These are phyloP conservation scores for Venturiaceae sp. DNA, from an alignment of 2,329 filamentous ascomycete genomes.

Conservation along the genomic window DNA sequence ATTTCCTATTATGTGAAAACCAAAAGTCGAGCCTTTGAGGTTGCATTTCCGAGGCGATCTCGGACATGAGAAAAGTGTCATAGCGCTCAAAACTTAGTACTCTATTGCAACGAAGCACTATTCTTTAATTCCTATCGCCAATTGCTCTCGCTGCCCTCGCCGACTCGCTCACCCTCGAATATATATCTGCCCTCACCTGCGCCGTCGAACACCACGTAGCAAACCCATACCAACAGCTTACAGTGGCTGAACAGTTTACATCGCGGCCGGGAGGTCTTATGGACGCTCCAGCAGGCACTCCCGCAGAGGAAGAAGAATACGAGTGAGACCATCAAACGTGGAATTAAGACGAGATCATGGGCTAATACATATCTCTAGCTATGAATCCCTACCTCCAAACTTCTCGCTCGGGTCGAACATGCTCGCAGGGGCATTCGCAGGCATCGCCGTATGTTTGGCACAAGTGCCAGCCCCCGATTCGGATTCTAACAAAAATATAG, in stretches of 20 bases:
- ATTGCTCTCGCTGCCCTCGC: not conserved
- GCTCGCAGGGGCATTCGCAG: constrained; percentile 91
- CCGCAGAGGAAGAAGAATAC: constrained; percentile 24
- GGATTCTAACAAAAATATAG: constrained; percentile 35
- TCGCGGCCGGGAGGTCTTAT: constrained; percentile 8
- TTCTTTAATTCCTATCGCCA: not conserved
- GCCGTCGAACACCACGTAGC: not conserved
- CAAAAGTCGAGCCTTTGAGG: not conserved
- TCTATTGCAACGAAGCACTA: too few relatives aligned
- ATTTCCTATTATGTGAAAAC: not conserved
- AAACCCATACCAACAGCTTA: not conserved
- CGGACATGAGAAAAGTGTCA: not conserved
- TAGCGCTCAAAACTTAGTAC: too few relatives aligned
- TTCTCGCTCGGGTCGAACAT: constrained; percentile 93
- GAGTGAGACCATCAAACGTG: constrained; percentile 19
- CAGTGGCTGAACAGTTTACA: not conserved
- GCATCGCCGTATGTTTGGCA: constrained; percentile 66
- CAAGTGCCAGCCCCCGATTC: constrained; percentile 8
- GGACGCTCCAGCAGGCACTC: constrained; percentile 8
- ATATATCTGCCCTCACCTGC: not conserved
- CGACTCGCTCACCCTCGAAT: not conserved
- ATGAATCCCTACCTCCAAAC: constrained; percentile 89
- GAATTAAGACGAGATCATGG: not conserved
- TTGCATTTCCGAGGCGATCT: constrained; percentile 1
- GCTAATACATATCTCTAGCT: constrained; percentile 40